Evolutionary conservation across 1,284 basidiomycete genomes (phyloP).

Genomic region (Athelia sp.): DNA sequence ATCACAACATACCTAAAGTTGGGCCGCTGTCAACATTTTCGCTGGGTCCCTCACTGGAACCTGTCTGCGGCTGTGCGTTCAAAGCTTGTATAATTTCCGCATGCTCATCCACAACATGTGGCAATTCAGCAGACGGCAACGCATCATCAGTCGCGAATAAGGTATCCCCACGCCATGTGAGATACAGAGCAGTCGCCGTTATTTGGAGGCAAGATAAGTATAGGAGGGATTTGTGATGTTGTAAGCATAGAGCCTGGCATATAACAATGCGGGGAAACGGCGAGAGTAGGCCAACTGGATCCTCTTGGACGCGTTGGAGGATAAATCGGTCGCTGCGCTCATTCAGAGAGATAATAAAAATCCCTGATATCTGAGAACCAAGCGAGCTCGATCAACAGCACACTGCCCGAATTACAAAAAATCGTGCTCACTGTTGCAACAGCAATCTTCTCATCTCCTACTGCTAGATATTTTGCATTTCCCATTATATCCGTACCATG

Average conservation of each 20-base stretch:
- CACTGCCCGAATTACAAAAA: neutral
- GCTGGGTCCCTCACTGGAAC: too few species aligned
- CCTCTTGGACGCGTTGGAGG: neutral
- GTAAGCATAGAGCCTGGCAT: neutral
- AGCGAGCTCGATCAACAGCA: neutral
- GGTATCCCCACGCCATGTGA: neutral
- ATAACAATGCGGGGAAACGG: neutral
- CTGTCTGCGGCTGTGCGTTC: too few species aligned
- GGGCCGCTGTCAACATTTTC: too few species aligned
- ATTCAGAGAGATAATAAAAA: neutral
- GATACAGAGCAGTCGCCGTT: neutral
- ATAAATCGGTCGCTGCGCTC: neutral
- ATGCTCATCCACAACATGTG: too few species aligned
- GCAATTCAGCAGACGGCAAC: too few species aligned
- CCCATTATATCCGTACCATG: too few species aligned
- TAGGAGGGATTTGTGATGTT: neutral
- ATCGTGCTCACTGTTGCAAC: neutral
- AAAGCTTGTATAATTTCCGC: too few species aligned
- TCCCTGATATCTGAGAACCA: neutral
- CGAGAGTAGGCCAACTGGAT: neutral
- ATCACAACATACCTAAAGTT: too few species aligned
- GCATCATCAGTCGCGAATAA: too few species aligned
- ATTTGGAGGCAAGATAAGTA: neutral
- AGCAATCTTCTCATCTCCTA: neutral
- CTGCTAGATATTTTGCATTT: neutral